Evolutionary conservation across 2,329 filamentous ascomycete species (phyloP).

Genomic region (Trichophyton equinum): DNA sequence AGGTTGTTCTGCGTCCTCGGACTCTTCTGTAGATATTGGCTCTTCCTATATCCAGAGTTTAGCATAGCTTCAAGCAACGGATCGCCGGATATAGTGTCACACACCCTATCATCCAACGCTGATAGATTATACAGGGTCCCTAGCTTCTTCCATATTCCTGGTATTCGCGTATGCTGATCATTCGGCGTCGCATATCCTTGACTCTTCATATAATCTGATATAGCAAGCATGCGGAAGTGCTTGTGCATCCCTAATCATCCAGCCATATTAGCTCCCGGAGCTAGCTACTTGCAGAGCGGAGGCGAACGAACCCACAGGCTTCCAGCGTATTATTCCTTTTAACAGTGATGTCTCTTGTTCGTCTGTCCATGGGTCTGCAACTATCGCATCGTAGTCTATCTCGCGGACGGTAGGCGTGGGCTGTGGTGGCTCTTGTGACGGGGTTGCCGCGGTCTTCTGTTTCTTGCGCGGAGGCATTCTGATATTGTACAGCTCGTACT

Average conservation of each 20-base stretch:
- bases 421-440: conserved; percentile 11
- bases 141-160: conserved; percentile 85
- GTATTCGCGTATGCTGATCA: conserved; percentile 67
- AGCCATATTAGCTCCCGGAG: background rate
- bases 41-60: conserved; percentile 34
- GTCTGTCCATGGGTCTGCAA: conserved; percentile 77
- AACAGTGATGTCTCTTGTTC: conserved; percentile 88
- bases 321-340: conserved; percentile 87
- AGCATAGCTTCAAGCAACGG: background rate
- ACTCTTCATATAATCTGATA: conserved; percentile 65
- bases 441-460: conserved; percentile 35
- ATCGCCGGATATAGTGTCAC: conserved; percentile 25
- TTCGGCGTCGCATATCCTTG: conserved; percentile 60
- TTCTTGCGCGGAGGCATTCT: conserved; percentile 47
- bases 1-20: conserved; percentile 39
- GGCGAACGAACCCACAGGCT: conserved; percentile 63
- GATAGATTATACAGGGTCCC: conserved; percentile 71
- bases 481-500: background rate
- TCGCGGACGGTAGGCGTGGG: conserved; percentile 15
- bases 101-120: conserved; percentile 71
- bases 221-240: conserved; percentile 81
- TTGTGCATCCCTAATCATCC: conserved; percentile 63
- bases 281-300: background rate
- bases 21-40: conserved; percentile 42
- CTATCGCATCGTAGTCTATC: conserved; percentile 33